Conservation (phyloP, 2,329 filamentous ascomycete genomes). For the Trichoderma pleuroti region DNA sequence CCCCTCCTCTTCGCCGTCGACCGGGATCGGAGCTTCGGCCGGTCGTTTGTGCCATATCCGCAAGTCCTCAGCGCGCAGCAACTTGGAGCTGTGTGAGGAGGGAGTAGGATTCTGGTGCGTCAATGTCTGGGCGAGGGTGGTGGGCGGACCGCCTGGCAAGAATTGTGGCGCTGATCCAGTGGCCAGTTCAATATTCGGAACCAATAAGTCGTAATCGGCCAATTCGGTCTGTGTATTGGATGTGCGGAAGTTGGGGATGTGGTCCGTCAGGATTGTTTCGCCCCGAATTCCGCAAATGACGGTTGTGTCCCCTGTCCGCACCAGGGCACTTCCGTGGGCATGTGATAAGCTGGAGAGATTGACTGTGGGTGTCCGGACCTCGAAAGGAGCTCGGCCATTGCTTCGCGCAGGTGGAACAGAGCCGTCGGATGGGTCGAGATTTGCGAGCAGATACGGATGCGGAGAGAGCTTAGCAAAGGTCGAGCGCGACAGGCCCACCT, state of each 20-base stretch:
- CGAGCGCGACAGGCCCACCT: constrained; percentile 50
- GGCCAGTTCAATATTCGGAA: constrained; percentile 89
- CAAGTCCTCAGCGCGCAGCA: constrained; percentile 66
- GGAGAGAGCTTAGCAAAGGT: constrained; percentile 89
- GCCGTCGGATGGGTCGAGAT: constrained; percentile 64
- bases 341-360: constrained; percentile 85
- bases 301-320: constrained; percentile 83
- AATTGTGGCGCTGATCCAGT: constrained; percentile 87
- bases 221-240: constrained; percentile 45
- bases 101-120: constrained; percentile 72
- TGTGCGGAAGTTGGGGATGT: constrained; percentile 65
- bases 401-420: constrained; percentile 59
- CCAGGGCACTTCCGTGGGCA: constrained; percentile 83
- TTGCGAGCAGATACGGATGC: constrained; percentile 83
- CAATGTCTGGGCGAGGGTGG: constrained; percentile 75
- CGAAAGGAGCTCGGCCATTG: constrained; percentile 70
- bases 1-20: constrained; percentile 42
- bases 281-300: constrained; percentile 91
- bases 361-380: constrained; percentile 69
- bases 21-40: constrained; percentile 45
- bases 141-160: constrained; percentile 78
- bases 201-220: constrained; percentile 67
- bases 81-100: constrained; percentile 67
- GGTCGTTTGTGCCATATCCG: constrained; percentile 65
- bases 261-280: constrained; percentile 73